Conservation (phyloP, 2,329 filamentous ascomycete species). For the Xylariales sp. region DNA sequence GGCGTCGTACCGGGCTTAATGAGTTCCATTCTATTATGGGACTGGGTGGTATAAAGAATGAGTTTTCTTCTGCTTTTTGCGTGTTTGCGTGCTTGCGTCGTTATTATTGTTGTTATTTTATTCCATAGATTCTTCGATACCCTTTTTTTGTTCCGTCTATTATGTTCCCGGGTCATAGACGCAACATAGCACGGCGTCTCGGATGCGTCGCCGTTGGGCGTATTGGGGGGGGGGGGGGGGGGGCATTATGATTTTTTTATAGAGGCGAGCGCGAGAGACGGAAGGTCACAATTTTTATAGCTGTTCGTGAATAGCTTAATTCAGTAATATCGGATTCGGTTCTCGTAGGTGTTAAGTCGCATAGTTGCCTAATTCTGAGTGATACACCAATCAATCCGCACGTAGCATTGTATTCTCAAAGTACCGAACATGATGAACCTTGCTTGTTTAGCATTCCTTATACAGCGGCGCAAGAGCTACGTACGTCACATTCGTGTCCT, state of each 20-base stretch:
- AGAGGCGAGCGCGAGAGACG: background rate
- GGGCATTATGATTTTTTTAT: background rate
- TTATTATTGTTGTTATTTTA: background rate
- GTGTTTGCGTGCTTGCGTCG: background rate
- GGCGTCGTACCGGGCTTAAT: background rate
- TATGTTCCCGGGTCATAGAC: slow-evolving; percentile 5
- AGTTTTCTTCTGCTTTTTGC: slow-evolving; percentile 1
- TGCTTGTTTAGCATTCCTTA: background rate
- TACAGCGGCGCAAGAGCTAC: background rate
- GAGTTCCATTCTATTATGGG: background rate
- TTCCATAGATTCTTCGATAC: slow-evolving; percentile 30
- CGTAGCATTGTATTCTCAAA: background rate
- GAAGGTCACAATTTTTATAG: background rate
- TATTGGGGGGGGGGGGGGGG: too few species aligned
- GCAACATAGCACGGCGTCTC: slow-evolving; percentile 26
- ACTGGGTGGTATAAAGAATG: slow-evolving; percentile 4
- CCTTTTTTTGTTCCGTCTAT: slow-evolving; percentile 17
- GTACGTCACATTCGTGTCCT: background rate
- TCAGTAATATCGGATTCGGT: background rate
- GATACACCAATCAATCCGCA: too few species aligned
- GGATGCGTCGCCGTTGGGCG: slow-evolving; percentile 15
- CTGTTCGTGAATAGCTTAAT: background rate
- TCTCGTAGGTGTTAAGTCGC: background rate
- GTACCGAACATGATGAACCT: background rate
- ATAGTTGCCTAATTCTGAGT: background rate